These are phyloP conservation scores for Clavispora carvajalis DNA, from an alignment of 805 yeast species.

Conservation along the genomic window DNA sequence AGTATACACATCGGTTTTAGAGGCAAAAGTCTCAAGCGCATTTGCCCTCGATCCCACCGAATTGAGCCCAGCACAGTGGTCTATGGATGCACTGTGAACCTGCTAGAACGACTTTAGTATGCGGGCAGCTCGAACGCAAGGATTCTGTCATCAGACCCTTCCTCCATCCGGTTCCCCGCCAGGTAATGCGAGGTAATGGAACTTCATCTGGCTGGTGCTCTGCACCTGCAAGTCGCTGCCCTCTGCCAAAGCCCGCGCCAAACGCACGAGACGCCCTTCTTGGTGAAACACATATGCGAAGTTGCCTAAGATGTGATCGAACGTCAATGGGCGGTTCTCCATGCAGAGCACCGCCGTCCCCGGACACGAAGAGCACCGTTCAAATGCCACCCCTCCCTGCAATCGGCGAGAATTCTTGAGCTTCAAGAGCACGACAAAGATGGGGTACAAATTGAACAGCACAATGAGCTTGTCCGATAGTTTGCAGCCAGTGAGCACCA, in stretches of 20 bases:
- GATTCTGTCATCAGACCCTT: too few species aligned
- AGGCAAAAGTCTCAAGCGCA: too few species aligned
- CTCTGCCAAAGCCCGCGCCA: constrained; percentile 11
- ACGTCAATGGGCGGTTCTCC: constrained; percentile 34
- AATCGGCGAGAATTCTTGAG: constrained; percentile 68
- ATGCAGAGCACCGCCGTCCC: constrained; percentile 24
- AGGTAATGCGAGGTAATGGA: constrained; percentile 15
- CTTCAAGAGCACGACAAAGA: constrained; percentile 75
- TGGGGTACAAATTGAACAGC: constrained; percentile 74
- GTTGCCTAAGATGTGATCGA: constrained; percentile 30
- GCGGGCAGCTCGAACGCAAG: too few species aligned
- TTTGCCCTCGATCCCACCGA: too few species aligned
- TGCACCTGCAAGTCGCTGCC: constrained; percentile 10
- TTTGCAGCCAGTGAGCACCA: constrained; percentile 44
- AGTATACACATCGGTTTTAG: too few species aligned
- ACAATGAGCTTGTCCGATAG: constrained; percentile 56
- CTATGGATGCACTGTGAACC: too few species aligned
- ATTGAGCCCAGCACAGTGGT: too few species aligned
- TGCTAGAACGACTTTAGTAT: too few species aligned
- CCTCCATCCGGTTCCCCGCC: not conserved
- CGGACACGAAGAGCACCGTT: constrained; percentile 11
- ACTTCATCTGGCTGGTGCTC: constrained; percentile 12
- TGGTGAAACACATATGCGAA: constrained; percentile 17
- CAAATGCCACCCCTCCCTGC: constrained; percentile 47
- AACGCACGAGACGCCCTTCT: constrained; percentile 13